Base-by-base conservation (phyloP, 179 eudicot genomes). In the Beta lomatogona region DNA sequence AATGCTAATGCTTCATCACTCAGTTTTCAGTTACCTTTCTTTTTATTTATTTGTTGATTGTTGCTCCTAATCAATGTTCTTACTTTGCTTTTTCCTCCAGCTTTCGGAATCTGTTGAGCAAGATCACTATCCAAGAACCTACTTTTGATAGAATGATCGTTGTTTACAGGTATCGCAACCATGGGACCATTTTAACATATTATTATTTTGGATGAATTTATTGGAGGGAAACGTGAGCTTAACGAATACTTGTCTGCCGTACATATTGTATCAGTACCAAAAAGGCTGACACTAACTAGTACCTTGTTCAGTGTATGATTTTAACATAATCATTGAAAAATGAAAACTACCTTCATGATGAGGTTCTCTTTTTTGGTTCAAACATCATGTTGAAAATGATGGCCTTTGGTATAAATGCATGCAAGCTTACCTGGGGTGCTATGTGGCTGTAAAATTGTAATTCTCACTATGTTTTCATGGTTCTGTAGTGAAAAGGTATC, bases 121-220 rank as follows among this genome's bases (percentile, higher is more conserved):
- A 91, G 88, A 88, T 87, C 75, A 92, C 93, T 57, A 93, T 94
- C 80, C 99, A 96, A 86, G 99, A 96, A 84, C 99, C 99, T 58
- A 94, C 99, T 41, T 94, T 94, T 83, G 99, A 96, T 85, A 90
- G 98, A 87, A 96, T 96, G 65, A 96, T 96, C 81, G 98, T 96
- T 77, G 93, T 96, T 63, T 96, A 96, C 93, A 91, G 99, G 99
- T 94, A 87, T 71, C 79, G 60, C n/a, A 36, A n/a, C 48, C 61
- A 6, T 67, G 19, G 10, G 36, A 67, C n/a, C 50, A 58, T 80
- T 50, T 14, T 65, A 57, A 53, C 3, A 11, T 83, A 8, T 46
- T 58, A 16, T 54, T 76, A 28, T 63, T 25, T 25, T 8, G 71
- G 44, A 75, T n/a, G 44, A 74, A 15, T 53, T 50, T 6, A 53